These are phyloP conservation scores for Ceriops tagal DNA, from an alignment of 345 rosid genomes.

Conservation along the genomic window DNA sequence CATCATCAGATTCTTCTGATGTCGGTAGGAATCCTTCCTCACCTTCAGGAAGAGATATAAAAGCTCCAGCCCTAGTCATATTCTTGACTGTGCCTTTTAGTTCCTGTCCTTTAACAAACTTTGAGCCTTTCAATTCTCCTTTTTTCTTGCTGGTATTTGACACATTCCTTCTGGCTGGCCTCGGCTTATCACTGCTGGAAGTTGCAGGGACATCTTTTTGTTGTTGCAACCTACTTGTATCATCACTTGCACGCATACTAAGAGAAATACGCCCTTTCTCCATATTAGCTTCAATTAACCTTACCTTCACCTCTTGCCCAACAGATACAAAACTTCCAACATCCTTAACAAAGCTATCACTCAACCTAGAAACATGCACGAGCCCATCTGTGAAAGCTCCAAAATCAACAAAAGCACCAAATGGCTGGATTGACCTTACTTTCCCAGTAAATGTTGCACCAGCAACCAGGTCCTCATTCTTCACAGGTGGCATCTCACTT, in stretches of 20 bases:
- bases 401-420: constrained; percentile 83
- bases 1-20: constrained; percentile 72
- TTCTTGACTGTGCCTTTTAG: constrained; percentile 76
- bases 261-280: constrained; percentile 78
- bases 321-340: constrained; percentile 68
- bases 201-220: constrained; percentile 36
- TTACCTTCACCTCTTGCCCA: constrained; percentile 86
- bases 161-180: constrained; percentile 47
- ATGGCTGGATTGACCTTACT: constrained; percentile 87
- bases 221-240: constrained; percentile 42
- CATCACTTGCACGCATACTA: constrained; percentile 70
- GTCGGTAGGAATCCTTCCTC: constrained; percentile 86
- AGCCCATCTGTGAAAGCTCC: constrained; percentile 93
- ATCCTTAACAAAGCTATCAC: constrained; percentile 78
- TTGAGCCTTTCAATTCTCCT: constrained; percentile 44
- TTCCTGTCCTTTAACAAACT: constrained; percentile 77
- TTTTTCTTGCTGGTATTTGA: constrained; percentile 49
- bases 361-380: constrained; percentile 83
- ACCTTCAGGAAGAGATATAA: constrained; percentile 79
- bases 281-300: constrained; percentile 68
- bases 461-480: constrained; percentile 67
- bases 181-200: constrained; percentile 42
- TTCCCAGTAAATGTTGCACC: constrained; percentile 85
- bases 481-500: constrained; percentile 78
- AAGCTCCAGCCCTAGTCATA: constrained; percentile 68